phyloP scores from a whole-genome alignment of 1,284 basidiomycete genomes.

The Waitea zeae region DNA sequence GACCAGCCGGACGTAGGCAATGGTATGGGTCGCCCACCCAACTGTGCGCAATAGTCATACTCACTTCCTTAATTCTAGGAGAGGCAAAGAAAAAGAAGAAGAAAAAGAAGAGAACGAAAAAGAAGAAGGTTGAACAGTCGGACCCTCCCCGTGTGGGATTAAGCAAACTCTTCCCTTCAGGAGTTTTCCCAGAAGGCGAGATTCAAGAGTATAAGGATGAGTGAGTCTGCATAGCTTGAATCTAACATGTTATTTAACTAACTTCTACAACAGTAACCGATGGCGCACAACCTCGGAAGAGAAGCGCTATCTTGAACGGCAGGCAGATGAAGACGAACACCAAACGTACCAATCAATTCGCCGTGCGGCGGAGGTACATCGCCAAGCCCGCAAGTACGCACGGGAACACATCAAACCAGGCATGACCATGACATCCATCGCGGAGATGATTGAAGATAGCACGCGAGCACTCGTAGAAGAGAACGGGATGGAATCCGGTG shows the following conservation, averaged over 20 bases:
- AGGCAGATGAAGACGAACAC: slow-evolving; percentile 64
- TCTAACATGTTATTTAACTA: slow-evolving; percentile 4
- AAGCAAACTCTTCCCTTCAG: slow-evolving; percentile 78
- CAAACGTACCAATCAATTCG: slow-evolving; percentile 81
- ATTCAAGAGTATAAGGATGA: slow-evolving; percentile 85
- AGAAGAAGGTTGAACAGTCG: slow-evolving; percentile 70
- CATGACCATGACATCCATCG: slow-evolving; percentile 74
- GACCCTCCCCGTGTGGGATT: slow-evolving; percentile 88
- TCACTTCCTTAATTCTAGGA: slow-evolving; percentile 11
- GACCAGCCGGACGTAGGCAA: too few species aligned
- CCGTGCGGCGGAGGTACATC: slow-evolving; percentile 89
- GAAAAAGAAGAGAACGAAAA: slow-evolving; percentile 89
- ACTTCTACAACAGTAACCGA: slow-evolving; percentile 37
- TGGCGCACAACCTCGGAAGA: slow-evolving; percentile 88
- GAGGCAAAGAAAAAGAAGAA: slow-evolving; percentile 57
- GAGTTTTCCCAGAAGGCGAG: slow-evolving; percentile 82
- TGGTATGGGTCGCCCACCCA: too few species aligned
- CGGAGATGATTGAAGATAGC: slow-evolving; percentile 84
- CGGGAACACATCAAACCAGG: slow-evolving; percentile 80
- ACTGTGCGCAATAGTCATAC: background rate
- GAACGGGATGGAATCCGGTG: slow-evolving; percentile 69
- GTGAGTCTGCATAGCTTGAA: slow-evolving; percentile 24
- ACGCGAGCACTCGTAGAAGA: slow-evolving; percentile 85
- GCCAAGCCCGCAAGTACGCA: slow-evolving; percentile 78
- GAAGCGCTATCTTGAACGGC: slow-evolving; percentile 68